Base-by-base conservation (phyloP, 768 basidiomycete genomes). In the Russula foetens region DNA sequence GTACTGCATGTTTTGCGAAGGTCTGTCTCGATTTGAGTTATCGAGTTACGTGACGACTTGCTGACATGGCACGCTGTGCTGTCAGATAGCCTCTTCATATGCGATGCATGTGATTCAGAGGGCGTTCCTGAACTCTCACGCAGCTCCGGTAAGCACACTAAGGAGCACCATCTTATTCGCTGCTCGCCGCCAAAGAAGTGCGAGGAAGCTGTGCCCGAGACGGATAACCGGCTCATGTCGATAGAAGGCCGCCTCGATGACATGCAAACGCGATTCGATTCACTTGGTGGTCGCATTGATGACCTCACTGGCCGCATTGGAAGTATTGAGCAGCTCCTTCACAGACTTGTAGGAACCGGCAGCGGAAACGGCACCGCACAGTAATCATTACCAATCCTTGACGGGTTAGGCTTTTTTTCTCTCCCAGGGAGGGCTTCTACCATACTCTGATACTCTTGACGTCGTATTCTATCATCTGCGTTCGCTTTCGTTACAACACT, bases 1-100 rank as follows among this genome's bases (percentile, higher is more conserved):
- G 72, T 72, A 68, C 26, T 74, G 71, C 55, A 66, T 69, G 4
- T 59, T 66, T 38, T 74, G 72, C 52, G 56, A 39, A n/a, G 67
- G 66, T 59, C 33, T 51, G 61, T 46, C 41, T 8, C 35, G 31
- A 33, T 33, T 38, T 6, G 19, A 17, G 21, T 7, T 12, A 21
- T 26, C 9, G 2, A 26, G 28, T 19, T n/a, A 2, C 24, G 17
- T 23, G 11, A 26, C 41, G 23, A 4, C 53, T 5, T 55, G 11
- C 26, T 43, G 33, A 50, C 33, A 28, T 15, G 4, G n/a, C 15
- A 19, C 43, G 12, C 33, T 35, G 14, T 23, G 7, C 9, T 35
- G 24, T 23, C 38, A 49, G 59, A 62, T 8, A 23, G 65, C 28
- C 26, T 62, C 23, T 65, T 56, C 47, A 58, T 51, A 7, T 68